Percentiles rank a stretch among this genome's conserved stretches.
Conservation (phyloP, 2,329 filamentous ascomycete genomes). For the Blastomyces parvus region DNA sequence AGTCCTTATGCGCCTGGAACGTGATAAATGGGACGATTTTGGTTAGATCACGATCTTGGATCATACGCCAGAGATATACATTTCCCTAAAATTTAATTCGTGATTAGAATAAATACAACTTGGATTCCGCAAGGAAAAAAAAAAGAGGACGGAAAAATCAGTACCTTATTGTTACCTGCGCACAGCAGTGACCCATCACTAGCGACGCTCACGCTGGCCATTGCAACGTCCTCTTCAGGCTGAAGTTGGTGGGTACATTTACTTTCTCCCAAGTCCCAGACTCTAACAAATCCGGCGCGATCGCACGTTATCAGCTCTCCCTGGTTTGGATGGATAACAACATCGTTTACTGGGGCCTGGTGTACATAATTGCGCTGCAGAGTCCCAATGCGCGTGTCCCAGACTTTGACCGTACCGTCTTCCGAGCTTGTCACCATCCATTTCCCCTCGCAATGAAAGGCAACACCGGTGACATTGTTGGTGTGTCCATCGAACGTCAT, state of each 20-base stretch:
- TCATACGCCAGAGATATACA: conserved; percentile 93
- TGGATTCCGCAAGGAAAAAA: background rate
- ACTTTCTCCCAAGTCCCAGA: conserved; percentile 96
- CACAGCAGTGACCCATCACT: conserved; percentile 88
- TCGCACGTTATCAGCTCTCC: conserved; percentile 97
- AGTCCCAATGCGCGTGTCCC: conserved; percentile 77
- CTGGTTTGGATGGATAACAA: conserved; percentile 99
- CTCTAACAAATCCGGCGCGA: conserved; percentile 77
- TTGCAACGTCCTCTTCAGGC: conserved; percentile 87
- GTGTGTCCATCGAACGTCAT: conserved; percentile 94
- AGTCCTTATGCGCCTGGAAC: conserved; percentile 83
- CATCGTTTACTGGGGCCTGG: conserved; percentile 82
- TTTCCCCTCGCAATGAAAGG: conserved; percentile 97
- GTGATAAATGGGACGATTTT: conserved; percentile 77
- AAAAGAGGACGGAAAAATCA: background rate
- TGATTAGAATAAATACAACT: background rate
- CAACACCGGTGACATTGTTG: conserved; percentile 89
- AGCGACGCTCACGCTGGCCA: conserved; percentile 90
- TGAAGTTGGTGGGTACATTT: conserved; percentile 94
- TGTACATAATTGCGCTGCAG: conserved; percentile 92
- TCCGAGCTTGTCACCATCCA: conserved; percentile 99
- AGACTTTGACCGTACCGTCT: conserved; percentile 93
- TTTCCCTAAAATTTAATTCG: conserved; percentile 58
- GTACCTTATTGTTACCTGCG: conserved; percentile 80
- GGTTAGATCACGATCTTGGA: conserved; percentile 72